These are phyloP conservation scores for Pascua guehoae DNA, from an alignment of 1,284 basidiomycete species.

Conservation along the genomic window DNA sequence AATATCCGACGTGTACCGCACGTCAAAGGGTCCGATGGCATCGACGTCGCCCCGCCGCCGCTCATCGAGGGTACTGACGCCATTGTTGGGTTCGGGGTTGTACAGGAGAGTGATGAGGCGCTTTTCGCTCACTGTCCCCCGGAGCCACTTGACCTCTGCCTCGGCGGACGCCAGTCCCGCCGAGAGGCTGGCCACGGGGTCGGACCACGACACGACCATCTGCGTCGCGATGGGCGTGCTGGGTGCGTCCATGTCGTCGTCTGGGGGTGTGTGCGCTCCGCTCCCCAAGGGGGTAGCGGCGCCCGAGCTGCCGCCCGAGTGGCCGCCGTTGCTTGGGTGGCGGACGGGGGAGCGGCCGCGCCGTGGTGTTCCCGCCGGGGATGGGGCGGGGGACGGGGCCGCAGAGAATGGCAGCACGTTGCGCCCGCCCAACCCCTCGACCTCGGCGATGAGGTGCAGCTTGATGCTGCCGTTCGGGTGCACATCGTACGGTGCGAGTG, in stretches of 20 bases:
- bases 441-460: constrained; percentile 20
- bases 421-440: constrained; percentile 17
- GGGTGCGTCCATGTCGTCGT: constrained; percentile 1
- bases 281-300: constrained; percentile 2
- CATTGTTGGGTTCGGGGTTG: constrained; percentile 28
- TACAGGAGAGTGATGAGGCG: constrained; percentile 24
- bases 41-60: constrained; percentile 7
- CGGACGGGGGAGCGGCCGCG: too few species aligned
- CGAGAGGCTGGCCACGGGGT: constrained; percentile 3
- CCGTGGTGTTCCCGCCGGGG: too few species aligned
- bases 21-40: constrained; percentile 9
- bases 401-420: neutral
- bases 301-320: neutral
- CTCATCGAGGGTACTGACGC: constrained; percentile 22
- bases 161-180: neutral
- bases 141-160: constrained; percentile 24
- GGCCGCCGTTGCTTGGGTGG: neutral
- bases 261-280: neutral
- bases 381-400: too few species aligned
- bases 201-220: constrained; percentile 19
- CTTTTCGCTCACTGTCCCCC: constrained; percentile 16
- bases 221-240: constrained; percentile 5
- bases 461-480: constrained; percentile 20
- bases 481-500: constrained; percentile 26
- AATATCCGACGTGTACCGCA: constrained; percentile 10